A percentile compares a stretch with the other conserved stretches of the same genome.
These are phyloP conservation scores for Didymella lethalis DNA, from an alignment of 2,329 filamentous ascomycete genomes.

Conservation along the genomic window DNA sequence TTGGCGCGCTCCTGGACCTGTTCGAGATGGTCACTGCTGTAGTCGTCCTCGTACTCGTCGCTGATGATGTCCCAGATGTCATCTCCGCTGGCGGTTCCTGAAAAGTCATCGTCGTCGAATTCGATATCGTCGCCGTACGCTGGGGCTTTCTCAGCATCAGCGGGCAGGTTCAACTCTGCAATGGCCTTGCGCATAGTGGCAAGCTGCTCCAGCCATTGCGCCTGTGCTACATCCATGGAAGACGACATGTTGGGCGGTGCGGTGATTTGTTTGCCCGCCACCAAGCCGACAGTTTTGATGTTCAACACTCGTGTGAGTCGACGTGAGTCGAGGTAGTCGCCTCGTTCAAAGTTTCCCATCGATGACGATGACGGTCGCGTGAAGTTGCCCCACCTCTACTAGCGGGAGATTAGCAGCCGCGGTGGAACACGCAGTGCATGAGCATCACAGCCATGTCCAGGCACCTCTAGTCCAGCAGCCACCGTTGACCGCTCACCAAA, in stretches of 20 bases:
- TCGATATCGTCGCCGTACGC: slow-evolving; percentile 66
- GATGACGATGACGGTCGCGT: slow-evolving; percentile 31
- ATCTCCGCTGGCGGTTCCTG: slow-evolving; percentile 70
- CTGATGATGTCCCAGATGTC: slow-evolving; percentile 95
- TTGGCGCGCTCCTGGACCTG: slow-evolving; percentile 54
- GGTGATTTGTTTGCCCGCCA: neutral
- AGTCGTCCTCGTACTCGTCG: slow-evolving; percentile 70
- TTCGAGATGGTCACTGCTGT: slow-evolving; percentile 71
- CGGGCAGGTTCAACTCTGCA: slow-evolving; percentile 70
- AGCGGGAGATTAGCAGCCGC: slow-evolving; percentile 29
- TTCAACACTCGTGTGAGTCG: slow-evolving; percentile 5
- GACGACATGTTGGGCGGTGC: slow-evolving; percentile 46
- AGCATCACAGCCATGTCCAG: slow-evolving; percentile 13
- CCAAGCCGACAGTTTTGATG: neutral
- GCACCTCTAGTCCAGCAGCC: slow-evolving; percentile 5
- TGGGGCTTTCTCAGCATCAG: slow-evolving; percentile 55
- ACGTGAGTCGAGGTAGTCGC: slow-evolving; percentile 13
- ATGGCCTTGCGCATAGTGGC: slow-evolving; percentile 86
- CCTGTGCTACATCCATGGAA: slow-evolving; percentile 56
- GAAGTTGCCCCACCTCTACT: slow-evolving; percentile 32
- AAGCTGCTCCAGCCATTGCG: slow-evolving; percentile 85
- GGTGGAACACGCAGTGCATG: slow-evolving; percentile 2
- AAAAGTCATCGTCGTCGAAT: slow-evolving; percentile 71
- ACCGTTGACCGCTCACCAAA: slow-evolving; percentile 2
- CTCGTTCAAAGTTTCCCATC: slow-evolving; percentile 23